Conservation (phyloP, 2,329 filamentous ascomycete species). For the Sodiomyces alkalinus region DNA sequence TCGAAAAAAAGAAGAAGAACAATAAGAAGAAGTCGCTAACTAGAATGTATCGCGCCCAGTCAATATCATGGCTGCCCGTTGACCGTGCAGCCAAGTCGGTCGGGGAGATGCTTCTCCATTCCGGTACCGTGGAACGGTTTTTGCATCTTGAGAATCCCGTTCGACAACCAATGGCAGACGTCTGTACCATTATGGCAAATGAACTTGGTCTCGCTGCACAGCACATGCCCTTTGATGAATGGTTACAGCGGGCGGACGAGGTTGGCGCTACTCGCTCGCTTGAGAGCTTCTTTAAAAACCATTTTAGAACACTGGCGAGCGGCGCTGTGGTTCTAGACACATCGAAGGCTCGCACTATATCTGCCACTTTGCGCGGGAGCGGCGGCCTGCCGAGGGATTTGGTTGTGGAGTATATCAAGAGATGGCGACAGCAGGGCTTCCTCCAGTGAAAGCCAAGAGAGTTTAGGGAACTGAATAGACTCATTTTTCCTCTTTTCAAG, state of each 20-base stretch:
- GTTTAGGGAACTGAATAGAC: too few species aligned
- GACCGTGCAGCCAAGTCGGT: constrained; percentile 9
- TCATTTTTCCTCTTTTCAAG: too few species aligned
- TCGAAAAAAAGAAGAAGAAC: too few species aligned
- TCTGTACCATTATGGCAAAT: constrained; percentile 8
- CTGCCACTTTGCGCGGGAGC: constrained; percentile 4
- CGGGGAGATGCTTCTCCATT: constrained; percentile 2
- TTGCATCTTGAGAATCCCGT: constrained; percentile 11
- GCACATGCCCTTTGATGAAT: constrained; percentile 4
- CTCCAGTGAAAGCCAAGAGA: neutral
- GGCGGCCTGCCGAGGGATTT: constrained; percentile 7
- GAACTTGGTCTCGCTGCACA: constrained; percentile 6
- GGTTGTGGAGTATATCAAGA: constrained; percentile 7
- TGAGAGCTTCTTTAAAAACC: constrained; percentile 9
- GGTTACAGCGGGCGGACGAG: constrained; percentile 6
- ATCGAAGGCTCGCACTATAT: constrained; percentile 5
- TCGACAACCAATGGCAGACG: constrained; percentile 7
- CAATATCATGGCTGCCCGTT: constrained; percentile 10
- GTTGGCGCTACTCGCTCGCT: constrained; percentile 5
- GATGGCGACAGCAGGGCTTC: constrained; percentile 10
- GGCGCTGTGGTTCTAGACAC: constrained; percentile 10
- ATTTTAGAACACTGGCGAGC: constrained; percentile 8
- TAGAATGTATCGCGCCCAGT: constrained; percentile 1
- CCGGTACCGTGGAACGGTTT: constrained; percentile 2
- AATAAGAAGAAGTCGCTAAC: too few species aligned